A percentile compares a stretch with the other conserved stretches of the same genome.
Evolutionary conservation across 2,329 filamentous ascomycete species (phyloP).

Genomic region (Trichoderma sp.): DNA sequence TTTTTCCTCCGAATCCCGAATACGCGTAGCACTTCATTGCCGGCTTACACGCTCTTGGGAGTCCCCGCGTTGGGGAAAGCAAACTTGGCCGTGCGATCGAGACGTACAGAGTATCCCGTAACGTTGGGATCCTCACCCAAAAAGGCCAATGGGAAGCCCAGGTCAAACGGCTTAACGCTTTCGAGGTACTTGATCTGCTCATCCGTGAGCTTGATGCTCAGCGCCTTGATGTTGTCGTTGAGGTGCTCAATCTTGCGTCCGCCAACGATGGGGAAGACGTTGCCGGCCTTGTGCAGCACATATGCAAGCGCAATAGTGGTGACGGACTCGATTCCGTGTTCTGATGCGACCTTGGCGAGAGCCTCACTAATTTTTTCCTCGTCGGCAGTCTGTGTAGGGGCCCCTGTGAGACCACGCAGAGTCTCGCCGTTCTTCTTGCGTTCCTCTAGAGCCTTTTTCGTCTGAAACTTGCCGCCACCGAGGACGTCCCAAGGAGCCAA

Average conservation of each 20-base stretch:
- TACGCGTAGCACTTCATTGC: background rate
- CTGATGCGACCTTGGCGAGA: conserved; percentile 17
- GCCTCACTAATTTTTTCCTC: conserved; percentile 25
- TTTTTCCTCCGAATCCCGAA: background rate
- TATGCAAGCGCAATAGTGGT: conserved; percentile 52
- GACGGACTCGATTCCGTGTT: conserved; percentile 12
- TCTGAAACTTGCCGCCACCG: conserved; percentile 35
- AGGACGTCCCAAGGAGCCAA: conserved; percentile 44
- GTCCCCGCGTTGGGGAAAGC: background rate
- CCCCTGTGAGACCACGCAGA: background rate
- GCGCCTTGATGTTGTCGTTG: conserved; percentile 57
- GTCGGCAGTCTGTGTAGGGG: background rate
- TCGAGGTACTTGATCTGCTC: conserved; percentile 58
- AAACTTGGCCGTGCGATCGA: background rate
- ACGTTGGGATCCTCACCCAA: background rate
- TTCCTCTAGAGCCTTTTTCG: background rate
- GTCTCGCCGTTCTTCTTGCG: background rate
- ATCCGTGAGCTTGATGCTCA: conserved; percentile 49
- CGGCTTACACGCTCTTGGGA: background rate
- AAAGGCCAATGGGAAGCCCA: conserved; percentile 39
- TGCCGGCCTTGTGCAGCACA: conserved; percentile 56
- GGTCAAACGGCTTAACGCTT: conserved; percentile 48
- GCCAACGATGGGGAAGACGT: conserved; percentile 61
- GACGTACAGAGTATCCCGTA: background rate
- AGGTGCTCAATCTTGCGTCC: conserved; percentile 60